phyloP scores from a whole-genome alignment of 805 yeast species.

The Candida insectalens region DNA sequence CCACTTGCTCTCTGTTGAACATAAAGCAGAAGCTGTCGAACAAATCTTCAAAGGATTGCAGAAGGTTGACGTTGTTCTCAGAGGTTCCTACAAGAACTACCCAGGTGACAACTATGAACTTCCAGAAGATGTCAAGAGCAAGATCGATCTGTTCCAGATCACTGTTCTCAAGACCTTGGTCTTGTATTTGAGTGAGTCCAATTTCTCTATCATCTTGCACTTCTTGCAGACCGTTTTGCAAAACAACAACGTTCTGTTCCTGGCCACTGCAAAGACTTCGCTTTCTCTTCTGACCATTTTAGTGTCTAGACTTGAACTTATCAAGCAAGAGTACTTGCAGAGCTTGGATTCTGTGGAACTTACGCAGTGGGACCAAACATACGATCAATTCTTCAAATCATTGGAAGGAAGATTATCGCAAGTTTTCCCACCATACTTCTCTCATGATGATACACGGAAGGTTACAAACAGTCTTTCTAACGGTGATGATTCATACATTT shows the following conservation, averaged over 20 bases:
- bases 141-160: constrained; percentile 69
- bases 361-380: constrained; percentile 68
- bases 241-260: constrained; percentile 61
- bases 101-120: constrained; percentile 29
- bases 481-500: constrained; percentile 75
- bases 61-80: constrained; percentile 63
- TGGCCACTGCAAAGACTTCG: constrained; percentile 69
- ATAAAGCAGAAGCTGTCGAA: constrained; percentile 67
- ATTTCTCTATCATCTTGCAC: constrained; percentile 69
- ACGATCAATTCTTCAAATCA: constrained; percentile 71
- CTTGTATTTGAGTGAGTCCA: constrained; percentile 72
- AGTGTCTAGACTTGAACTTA: constrained; percentile 83
- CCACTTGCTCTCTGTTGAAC: constrained; percentile 69
- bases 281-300: constrained; percentile 82
- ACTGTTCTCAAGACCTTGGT: constrained; percentile 80
- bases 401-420: constrained; percentile 68
- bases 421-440: constrained; percentile 67
- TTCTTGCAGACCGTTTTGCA: constrained; percentile 61
- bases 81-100: constrained; percentile 71
- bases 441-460: constrained; percentile 19
- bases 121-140: constrained; percentile 44
- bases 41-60: constrained; percentile 73
- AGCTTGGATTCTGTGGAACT: constrained; percentile 43
- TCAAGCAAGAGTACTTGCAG: constrained; percentile 64
- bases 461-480: constrained; percentile 26